Percentiles rank a stretch among this genome's conserved stretches.
phyloP scores from a whole-genome alignment of 495 filamentous ascomycete species.

The Aspergillus funiculosus region DNA sequence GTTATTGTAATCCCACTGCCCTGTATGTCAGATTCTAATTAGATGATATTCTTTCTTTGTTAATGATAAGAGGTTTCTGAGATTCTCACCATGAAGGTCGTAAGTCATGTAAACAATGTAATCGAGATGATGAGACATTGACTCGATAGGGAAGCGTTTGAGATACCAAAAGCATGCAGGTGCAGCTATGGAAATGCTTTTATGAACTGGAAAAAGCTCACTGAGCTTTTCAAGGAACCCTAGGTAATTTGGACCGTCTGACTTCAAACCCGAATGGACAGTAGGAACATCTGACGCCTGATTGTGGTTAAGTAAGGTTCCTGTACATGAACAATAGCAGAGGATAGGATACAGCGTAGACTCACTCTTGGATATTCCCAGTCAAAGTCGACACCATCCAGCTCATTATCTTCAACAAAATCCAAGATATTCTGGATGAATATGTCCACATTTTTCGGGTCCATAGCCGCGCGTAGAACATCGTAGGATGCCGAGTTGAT shows the following conservation, averaged over 20 bases:
- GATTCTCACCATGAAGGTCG: conserved; percentile 3
- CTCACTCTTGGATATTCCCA: conserved; percentile 36
- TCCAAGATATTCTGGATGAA: conserved; percentile 31
- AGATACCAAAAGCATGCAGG: conserved; percentile 32
- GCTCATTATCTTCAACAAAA: conserved; percentile 27
- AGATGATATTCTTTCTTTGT: too few relatives aligned
- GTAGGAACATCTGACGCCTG: conserved; percentile 34
- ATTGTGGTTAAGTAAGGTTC: background rate
- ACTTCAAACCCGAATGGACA: conserved; percentile 24
- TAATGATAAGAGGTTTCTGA: too few relatives aligned
- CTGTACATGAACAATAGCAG: background rate
- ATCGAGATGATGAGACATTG: conserved; percentile 23
- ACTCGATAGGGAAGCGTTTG: conserved; percentile 25
- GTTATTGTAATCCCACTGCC: conserved; percentile 30
- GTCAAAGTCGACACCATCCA: conserved; percentile 40
- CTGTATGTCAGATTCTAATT: conserved; percentile 2
- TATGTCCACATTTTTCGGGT: conserved; percentile 27
- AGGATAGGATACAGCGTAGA: background rate
- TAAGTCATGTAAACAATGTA: conserved; percentile 39
- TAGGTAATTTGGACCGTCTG: conserved; percentile 24
- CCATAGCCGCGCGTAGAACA: conserved; percentile 36
- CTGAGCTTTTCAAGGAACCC: conserved; percentile 19
- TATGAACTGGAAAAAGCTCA: background rate
- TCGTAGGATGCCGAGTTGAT: conserved; percentile 29
- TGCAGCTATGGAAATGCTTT: conserved; percentile 19